Evolutionary conservation across 2,329 filamentous ascomycete genomes (phyloP), one percentile per base, ranked within the genome.

Genomic region (Chaetomiaceae sp.): DNA sequence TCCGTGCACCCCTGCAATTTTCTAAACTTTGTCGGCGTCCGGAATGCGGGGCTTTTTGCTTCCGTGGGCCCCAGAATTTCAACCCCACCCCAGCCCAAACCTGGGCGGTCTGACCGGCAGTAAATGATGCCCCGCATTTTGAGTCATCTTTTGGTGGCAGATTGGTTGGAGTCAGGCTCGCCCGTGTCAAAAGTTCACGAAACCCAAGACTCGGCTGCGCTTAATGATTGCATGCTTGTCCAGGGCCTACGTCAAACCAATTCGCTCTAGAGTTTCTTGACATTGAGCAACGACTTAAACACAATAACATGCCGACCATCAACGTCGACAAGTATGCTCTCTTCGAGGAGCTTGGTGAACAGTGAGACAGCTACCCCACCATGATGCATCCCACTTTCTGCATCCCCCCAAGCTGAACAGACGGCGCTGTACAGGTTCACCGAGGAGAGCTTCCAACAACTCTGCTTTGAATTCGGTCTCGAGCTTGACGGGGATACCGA

Each of bases 381-480:
- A 53, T 58, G 56, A 25, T 20, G 18, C 37, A 45, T 45, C 40
- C 46, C 32, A 36, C 16, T n/a, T 16, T n/a, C 44, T 13, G 3
- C 27, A 4, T 21, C 23, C 14, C 9, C 27, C 30, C 27, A 3
- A 27, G 18, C 48, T 48, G 34, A 57, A 30, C 18, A 21, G 48
- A 36, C 37, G 42, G 20, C 36, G 27, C 20, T 18, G 29, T 37
- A 36, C 55, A 91, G 87, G 62, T 92, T 89, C 72, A 96, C 92
- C 51, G 94, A 89, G 59, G 84, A 95, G 65, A 89, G 95, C 67
- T 99, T 99, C 68, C 94, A 99, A 72, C 88, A 95, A 67, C 79
- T 99, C 63, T 97, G 94, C 73, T 99, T 99, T 80, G 92, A 99
- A 66, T 99, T 96, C 68, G 91, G 91, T 55, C 95, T 99, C 68